Evolutionary conservation across 208 protist species (phyloP), one percentile per base, ranked within the genome.

Genomic region (Leishmania martiniquensis): DNA sequence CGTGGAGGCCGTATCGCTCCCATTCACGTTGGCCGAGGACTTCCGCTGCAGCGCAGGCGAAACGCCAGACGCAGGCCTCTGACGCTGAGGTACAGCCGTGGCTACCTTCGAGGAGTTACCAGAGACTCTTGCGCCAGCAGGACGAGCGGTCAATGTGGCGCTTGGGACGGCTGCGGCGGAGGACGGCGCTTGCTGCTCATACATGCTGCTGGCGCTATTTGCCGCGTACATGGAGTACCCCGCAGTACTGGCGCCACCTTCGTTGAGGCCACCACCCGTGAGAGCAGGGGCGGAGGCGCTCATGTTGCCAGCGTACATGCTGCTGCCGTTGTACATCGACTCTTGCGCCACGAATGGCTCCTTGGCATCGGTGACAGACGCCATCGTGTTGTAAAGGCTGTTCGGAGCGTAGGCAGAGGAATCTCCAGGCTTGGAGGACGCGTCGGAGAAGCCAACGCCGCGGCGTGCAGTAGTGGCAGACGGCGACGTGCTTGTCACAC

Each of bases 311-410:
- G 37, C 80, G 44, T 84, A 84, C 67, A 84, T 66, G 75, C 76
- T 84, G 75, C 54, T 84, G 2, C 62, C 74, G 17, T 71, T 52
- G 34, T 75, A 72, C 25, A 57, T 44, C 17, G 75, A 60, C 37
- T 57, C 72, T 15, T 22, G 22, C 52, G 44, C 25, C 12, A 29
- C 34, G 6, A 29, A 32, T 7, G 10, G 25, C 12, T 22, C 29
- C 4, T 39, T 32, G 60, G 29, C 59, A 65, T 60, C 37, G n/a
- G 32, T 76, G 59, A 51, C 59, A 5, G 63, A 73, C 34, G 77
- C 71, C 15, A 52, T 44, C 25, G 74, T 66, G 45, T 72, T 72
- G 72, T 81, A 81, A 15, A 81, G 63, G 65, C 72, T 81, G 59
- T 42, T 77, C 37, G 25, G 60, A 5, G 60, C 74, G 80, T 84